Base-by-base conservation (phyloP, 2,329 filamentous ascomycete species). In the Furcasterigmium furcatum region DNA sequence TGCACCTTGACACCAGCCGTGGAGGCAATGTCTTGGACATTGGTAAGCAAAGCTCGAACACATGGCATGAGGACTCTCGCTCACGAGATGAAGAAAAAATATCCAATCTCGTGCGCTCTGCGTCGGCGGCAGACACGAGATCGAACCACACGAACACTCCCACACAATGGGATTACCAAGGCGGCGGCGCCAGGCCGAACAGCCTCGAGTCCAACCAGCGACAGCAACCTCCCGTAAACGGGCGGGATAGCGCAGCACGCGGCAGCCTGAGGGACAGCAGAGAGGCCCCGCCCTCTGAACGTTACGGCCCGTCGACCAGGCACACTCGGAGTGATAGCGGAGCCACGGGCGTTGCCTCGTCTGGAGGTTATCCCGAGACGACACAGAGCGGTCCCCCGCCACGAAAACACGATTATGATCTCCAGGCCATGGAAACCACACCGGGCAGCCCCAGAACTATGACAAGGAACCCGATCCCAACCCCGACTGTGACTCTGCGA, bases 351-450 rank as follows among this genome's bases (percentile, higher is more conserved):
- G 73, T 80, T 21, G 76, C 83, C 9, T 94, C 90, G 1, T 91
- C 88, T 2, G 82, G 78, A 19, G 90, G 91, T 38, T 96, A 95
- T 59, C 79, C 84, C 21, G 88, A 92, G 51, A 85, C 85, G 3
- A 82, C 83, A 14, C 83, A 88, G 55, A 85, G 81, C 57, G 80
- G 79, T 7, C 80, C 80, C 30, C 77, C 79, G 34, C 76, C 79
- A 34, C 82, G 91, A 56, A 85, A 87, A 45, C 91, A 96, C 60
- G 92, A 97, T 62, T 97, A 96, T 59, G 94, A 97, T 60, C 82
- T 96, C 14, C 92, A 97, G 64, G 91, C 91, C 4, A 96, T 96
- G 89, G 92, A 96, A 65, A 89, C 88, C 0, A 87, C 84, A 27
- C 76, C 95, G 16, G 80, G 81, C 52, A 91, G 84, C 65, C 87